phyloP scores from a whole-genome alignment of 441 rosid genomes.

The Bocquillonia castaneifolia region DNA sequence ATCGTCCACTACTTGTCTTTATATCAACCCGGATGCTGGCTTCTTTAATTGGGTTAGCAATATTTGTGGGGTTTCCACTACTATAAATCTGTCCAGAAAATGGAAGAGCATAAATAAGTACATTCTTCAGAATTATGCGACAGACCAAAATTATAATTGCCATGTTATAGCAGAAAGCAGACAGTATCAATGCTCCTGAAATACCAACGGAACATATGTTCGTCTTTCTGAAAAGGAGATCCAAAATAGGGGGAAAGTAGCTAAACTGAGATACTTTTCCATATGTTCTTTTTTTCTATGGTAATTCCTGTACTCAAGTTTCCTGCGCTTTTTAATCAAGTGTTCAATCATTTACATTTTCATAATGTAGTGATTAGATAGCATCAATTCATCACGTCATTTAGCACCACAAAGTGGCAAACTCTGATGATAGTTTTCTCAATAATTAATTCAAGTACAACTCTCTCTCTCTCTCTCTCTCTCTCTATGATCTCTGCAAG shows the following conservation, averaged over 20 bases:
- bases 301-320: background rate
- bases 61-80: slow-evolving; percentile 97
- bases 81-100: slow-evolving; percentile 78
- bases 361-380: background rate
- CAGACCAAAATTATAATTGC: background rate
- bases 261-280: background rate
- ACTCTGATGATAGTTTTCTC: background rate
- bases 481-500: background rate
- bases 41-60: slow-evolving; percentile 95
- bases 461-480: background rate
- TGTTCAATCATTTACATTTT: background rate
- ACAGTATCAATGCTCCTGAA: background rate
- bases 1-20: slow-evolving; percentile 69
- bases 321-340: background rate
- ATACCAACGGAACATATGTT: background rate
- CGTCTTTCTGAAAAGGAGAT: background rate
- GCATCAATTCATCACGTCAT: background rate
- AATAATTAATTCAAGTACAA: background rate
- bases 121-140: slow-evolving; percentile 1
- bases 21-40: slow-evolving; percentile 80
- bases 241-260: background rate
- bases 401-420: background rate
- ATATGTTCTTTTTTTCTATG: background rate
- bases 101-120: background rate
- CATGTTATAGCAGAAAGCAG: background rate